Base-by-base conservation (phyloP, 164 flowering plant genomes). In the Nymphaea colorata region DNA sequence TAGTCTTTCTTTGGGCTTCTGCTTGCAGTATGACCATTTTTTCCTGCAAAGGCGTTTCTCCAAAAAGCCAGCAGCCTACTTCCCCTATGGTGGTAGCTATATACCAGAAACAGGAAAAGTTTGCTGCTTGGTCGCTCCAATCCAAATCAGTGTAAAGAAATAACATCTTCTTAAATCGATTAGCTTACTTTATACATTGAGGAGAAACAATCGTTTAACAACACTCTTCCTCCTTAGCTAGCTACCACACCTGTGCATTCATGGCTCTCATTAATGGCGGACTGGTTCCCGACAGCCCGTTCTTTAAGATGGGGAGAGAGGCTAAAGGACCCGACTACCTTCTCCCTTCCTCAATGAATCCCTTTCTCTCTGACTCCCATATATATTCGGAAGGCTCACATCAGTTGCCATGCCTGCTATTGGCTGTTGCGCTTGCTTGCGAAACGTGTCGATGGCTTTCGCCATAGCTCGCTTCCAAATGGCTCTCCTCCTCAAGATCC, bases 171-270 rank as follows among this genome's bases (percentile, higher is more conserved):
- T 25, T 25, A 25, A 25, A 25, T 25, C 36, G 36, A 25, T 25
- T 25, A 25, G 36, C 36, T 25, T 25, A 25, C 36, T 25, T 25
- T 25, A 25, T 25, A 25, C 36, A 25, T 25, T 25, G 36, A 25
- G 36, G 36, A 25, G 36, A 25, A 25, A 25, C 36, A 25, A 25
- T 25, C 36, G 36, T 25, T 25, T 25, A 25, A 0, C 1, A 25
- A 25, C 36, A 25, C 36, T 25, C 36, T 25, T 25, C 12, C 55
- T 47, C 55, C 2, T 47, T 0, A 51, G 12, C 41, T 66, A 61
- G 72, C 77, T 74, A 74, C 73, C 67, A 71, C 77, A 67, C 59
- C 73, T 17, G 69, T 73, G 75, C 75, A 77, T 77, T 74, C 72
- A 77, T 68, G 68, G 53, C 70, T 17, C 4, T 66, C 76, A 74